Base-by-base conservation (phyloP, 305 asterid genomes). In the Plantago coronopus region DNA sequence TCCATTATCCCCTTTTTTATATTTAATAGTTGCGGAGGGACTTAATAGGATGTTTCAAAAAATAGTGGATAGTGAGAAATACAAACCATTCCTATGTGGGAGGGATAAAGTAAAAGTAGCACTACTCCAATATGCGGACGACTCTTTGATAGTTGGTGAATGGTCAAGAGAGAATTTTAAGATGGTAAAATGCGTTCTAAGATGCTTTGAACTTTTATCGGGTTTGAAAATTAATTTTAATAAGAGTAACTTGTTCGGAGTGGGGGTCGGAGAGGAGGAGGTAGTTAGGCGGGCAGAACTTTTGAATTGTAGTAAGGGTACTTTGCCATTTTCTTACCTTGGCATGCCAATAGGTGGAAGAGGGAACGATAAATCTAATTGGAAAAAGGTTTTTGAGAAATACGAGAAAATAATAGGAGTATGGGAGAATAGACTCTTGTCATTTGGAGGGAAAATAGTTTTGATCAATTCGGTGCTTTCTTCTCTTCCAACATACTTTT, bases 101-200 rank as follows among this genome's bases (percentile, higher is more conserved):
- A n/a, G n/a, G n/a, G n/a, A n/a, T n/a, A n/a, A n/a, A n/a, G n/a
- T n/a, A n/a, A n/a, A n/a, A n/a, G n/a, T n/a, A n/a, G n/a, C n/a
- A n/a, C n/a, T n/a, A n/a, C n/a, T n/a, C n/a, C n/a, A n/a, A n/a
- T n/a, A n/a, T n/a, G n/a, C n/a, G n/a, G n/a, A n/a, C n/a, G n/a
- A n/a, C n/a, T n/a, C n/a, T n/a, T n/a, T 49, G 2, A 49, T 49
- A 0, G 7, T 4, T 0, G 20, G 11, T 2, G 56, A 29, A 0
- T 2, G 31, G 0, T 11, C 0, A 0, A 2, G 2, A 1, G 4
- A 5, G 2, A 0, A 18, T 3, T 8, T 3, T 17, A 15, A 11
- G 3, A 5, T 29, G n/a, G n/a, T n/a, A n/a, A n/a, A n/a, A n/a
- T n/a, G n/a, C n/a, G n/a, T n/a, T n/a, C n/a, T n/a, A n/a, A n/a